These are phyloP conservation scores for Globisporangium echinulatum DNA, from an alignment of 352 stramenopile genomes.

Conservation along the genomic window DNA sequence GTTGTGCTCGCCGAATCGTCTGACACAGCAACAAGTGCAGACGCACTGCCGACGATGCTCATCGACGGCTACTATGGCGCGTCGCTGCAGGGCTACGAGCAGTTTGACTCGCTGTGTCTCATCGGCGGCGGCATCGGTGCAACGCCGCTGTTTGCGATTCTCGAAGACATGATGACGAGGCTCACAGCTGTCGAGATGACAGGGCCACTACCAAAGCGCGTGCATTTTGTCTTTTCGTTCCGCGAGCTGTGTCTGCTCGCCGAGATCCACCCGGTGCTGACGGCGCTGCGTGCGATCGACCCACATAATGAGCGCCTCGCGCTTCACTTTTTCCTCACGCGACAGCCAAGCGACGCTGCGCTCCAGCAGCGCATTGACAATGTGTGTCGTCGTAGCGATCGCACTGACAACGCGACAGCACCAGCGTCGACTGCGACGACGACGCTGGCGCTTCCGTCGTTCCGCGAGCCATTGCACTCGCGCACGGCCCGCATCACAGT, in stretches of 20 bases:
- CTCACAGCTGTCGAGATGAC: conserved; percentile 7
- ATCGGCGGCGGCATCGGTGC: conserved; percentile 42
- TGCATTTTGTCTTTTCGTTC: conserved; percentile 37
- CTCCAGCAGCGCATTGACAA: conserved; percentile 25
- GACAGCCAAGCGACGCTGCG: conserved; percentile 11
- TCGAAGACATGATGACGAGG: conserved; percentile 37
- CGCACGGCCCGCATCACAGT: conserved; percentile 17
- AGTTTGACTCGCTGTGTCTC: conserved; percentile 39
- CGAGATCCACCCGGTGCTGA: conserved; percentile 32
- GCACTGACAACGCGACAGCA: not conserved
- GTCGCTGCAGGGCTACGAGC: conserved; percentile 32
- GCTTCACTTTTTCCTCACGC: conserved; percentile 29
- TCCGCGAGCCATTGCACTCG: conserved; percentile 28
- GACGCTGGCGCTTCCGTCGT: conserved; percentile 8
- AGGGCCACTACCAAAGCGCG: conserved; percentile 5
- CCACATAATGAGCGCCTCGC: conserved; percentile 15
- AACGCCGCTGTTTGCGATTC: conserved; percentile 46
- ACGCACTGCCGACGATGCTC: conserved; percentile 29
- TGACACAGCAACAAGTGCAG: conserved; percentile 4
- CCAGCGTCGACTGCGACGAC: not conserved
- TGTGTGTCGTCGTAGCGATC: conserved; percentile 12
- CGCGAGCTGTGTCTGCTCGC: conserved; percentile 31
- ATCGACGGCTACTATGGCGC: conserved; percentile 52
- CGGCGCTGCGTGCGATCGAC: conserved; percentile 22
- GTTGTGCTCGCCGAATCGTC: conserved; percentile 22